Conservation (phyloP, 192 early-diverging fungal genomes). For the Coemansia guatemalensis region DNA sequence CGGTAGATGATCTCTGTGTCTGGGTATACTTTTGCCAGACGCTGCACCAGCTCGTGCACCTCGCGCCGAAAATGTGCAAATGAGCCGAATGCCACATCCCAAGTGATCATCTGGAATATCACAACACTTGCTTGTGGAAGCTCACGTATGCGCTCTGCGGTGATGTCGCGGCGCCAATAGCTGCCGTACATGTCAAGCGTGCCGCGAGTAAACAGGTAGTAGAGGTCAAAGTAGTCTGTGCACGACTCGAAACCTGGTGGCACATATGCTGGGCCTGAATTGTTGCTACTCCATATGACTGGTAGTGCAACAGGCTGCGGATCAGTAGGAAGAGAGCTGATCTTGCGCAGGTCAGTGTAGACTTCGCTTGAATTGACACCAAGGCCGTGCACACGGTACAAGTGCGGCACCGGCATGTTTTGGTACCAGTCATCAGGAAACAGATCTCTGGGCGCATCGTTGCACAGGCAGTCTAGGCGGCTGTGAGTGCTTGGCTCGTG, state of each 20-base stretch:
- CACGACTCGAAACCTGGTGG: slow-evolving; percentile 23
- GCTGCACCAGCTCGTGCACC: slow-evolving; percentile 9
- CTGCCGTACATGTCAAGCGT: slow-evolving; percentile 43
- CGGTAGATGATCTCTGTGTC: slow-evolving; percentile 33
- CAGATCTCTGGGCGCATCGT: slow-evolving; percentile 43
- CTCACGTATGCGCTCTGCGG: neutral
- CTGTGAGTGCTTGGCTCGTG: slow-evolving; percentile 5
- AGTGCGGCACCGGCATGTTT: slow-evolving; percentile 33
- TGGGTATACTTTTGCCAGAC: slow-evolving; percentile 28
- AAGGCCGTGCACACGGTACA: slow-evolving; percentile 28
- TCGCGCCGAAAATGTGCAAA: slow-evolving; percentile 14
- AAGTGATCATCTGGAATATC: slow-evolving; percentile 38
- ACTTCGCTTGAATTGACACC: slow-evolving; percentile 24
- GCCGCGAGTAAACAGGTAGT: slow-evolving; percentile 45
- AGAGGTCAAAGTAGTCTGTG: slow-evolving; percentile 34
- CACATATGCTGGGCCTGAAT: slow-evolving; percentile 21
- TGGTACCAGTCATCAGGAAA: slow-evolving; percentile 39
- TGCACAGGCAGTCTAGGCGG: slow-evolving; percentile 46
- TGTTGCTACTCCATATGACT: neutral
- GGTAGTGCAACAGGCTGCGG: slow-evolving; percentile 14
- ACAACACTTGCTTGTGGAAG: slow-evolving; percentile 21
- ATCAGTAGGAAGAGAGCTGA: slow-evolving; percentile 1
- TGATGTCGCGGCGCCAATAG: slow-evolving; percentile 43
- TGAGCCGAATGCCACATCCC: slow-evolving; percentile 32
- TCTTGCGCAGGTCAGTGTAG: slow-evolving; percentile 12